These are phyloP conservation scores for Chaetomiaceae sp. DNA, from an alignment of 2,329 filamentous ascomycete genomes.

Conservation along the genomic window DNA sequence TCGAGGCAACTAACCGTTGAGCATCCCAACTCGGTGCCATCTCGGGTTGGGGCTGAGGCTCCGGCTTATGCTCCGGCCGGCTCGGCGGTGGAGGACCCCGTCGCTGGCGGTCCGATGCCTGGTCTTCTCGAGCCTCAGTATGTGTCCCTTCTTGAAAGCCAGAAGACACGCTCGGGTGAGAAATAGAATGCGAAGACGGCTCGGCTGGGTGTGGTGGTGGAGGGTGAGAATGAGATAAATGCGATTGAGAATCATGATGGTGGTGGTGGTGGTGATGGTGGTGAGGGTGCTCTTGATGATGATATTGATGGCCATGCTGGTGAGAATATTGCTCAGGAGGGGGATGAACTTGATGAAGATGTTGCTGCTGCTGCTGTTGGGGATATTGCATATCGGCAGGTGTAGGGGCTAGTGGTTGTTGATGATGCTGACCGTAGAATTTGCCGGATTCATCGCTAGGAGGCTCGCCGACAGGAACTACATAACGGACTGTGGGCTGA, in stretches of 20 bases:
- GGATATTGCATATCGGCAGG: slow-evolving; percentile 23
- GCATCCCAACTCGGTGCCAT: slow-evolving; percentile 46
- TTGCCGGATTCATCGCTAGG: slow-evolving; percentile 24
- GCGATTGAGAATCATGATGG: slow-evolving; percentile 5
- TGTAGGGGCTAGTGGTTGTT: slow-evolving; percentile 26
- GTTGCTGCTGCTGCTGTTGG: slow-evolving; percentile 23
- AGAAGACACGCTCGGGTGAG: slow-evolving; percentile 32
- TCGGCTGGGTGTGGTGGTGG: slow-evolving; percentile 23
- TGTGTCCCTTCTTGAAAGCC: slow-evolving; percentile 41
- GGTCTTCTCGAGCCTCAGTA: slow-evolving; percentile 46
- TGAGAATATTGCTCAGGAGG: slow-evolving; percentile 21
- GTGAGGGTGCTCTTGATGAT: not conserved
- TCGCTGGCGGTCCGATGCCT: slow-evolving; percentile 31
- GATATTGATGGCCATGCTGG: slow-evolving; percentile 23
- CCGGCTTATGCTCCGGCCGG: slow-evolving; percentile 35
- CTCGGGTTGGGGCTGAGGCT: slow-evolving; percentile 28
- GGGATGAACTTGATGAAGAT: slow-evolving; percentile 16
- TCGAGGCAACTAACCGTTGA: slow-evolving; percentile 38
- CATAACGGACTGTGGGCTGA: slow-evolving; percentile 33
- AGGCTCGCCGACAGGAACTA: slow-evolving; percentile 35
- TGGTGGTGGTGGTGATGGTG: slow-evolving; percentile 11
- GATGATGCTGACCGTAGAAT: slow-evolving; percentile 31
- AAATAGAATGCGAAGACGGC: slow-evolving; percentile 22
- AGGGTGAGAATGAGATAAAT: not conserved
- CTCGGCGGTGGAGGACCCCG: slow-evolving; percentile 29